A percentile compares a stretch with the other conserved stretches of the same genome.
Evolutionary conservation across 2,329 filamentous ascomycete genomes (phyloP).

Genomic region (Cytospora paraplurivora): DNA sequence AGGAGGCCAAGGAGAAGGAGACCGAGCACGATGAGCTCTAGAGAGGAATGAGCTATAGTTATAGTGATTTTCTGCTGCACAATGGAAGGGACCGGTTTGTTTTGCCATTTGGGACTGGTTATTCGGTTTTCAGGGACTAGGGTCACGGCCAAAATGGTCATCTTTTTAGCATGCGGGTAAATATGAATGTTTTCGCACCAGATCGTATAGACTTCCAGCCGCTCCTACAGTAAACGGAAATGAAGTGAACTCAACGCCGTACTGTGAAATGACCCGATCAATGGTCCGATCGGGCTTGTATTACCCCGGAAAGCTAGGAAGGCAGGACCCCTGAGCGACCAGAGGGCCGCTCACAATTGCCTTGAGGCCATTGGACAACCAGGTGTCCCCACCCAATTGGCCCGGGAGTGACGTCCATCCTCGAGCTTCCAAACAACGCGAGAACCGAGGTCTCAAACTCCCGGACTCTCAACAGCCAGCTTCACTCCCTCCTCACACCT

Average conservation of each 20-base stretch:
- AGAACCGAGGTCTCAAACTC: neutral
- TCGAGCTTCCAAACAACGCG: conserved; percentile 12
- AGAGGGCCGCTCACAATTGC: conserved; percentile 1
- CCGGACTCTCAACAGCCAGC: conserved; percentile 11
- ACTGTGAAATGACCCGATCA: neutral
- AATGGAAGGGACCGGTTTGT: conserved; percentile 17
- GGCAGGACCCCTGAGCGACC: neutral
- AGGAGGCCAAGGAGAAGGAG: conserved; percentile 52
- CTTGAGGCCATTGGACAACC: conserved; percentile 20
- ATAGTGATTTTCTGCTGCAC: conserved; percentile 8
- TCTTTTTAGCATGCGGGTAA: conserved; percentile 23
- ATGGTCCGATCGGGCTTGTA: neutral
- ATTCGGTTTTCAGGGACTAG: conserved; percentile 23
- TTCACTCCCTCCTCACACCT: neutral
- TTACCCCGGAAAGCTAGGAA: neutral
- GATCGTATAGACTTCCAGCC: neutral
- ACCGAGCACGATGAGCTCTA: conserved; percentile 77
- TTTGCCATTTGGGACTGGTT: conserved; percentile 20
- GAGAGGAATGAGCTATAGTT: conserved; percentile 37
- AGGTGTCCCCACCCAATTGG: conserved; percentile 7
- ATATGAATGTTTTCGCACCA: conserved; percentile 14
- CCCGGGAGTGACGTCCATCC: conserved; percentile 21
- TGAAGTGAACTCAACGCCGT: neutral
- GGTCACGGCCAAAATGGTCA: conserved; percentile 28
- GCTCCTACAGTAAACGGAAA: too few relatives aligned